Conservation (phyloP, 1,139 yeast species). For the Tardiomyces depauwii region DNA sequence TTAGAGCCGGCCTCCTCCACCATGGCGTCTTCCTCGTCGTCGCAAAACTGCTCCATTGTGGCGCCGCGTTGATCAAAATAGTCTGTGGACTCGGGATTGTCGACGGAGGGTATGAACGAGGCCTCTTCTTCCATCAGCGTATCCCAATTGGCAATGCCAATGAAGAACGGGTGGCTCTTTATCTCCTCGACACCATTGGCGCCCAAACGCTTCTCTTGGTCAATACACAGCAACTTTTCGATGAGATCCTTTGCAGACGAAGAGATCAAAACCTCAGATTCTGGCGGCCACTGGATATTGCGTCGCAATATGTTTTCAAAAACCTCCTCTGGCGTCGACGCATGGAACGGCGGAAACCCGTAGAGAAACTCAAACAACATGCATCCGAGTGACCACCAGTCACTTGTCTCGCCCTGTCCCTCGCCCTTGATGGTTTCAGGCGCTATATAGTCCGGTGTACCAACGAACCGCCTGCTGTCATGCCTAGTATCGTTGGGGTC, state of each 20-base stretch:
- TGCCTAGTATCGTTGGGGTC: slow-evolving; percentile 14
- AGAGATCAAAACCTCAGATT: slow-evolving; percentile 41
- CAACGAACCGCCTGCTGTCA: slow-evolving; percentile 45
- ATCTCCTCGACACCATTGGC: slow-evolving; percentile 70
- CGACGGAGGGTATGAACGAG: slow-evolving; percentile 69
- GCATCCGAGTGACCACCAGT: slow-evolving; percentile 99
- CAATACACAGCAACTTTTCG: slow-evolving; percentile 43
- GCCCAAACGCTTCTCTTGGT: slow-evolving; percentile 64
- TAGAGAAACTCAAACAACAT: slow-evolving; percentile 83
- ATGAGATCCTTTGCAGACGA: slow-evolving; percentile 69
- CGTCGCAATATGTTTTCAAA: slow-evolving; percentile 70
- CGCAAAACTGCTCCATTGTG: slow-evolving; percentile 32
- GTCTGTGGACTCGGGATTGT: slow-evolving; percentile 81
- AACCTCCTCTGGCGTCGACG: slow-evolving; percentile 65
- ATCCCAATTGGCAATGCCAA: slow-evolving; percentile 57
- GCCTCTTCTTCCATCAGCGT: slow-evolving; percentile 64
- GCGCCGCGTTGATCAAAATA: slow-evolving; percentile 94
- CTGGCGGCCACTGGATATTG: slow-evolving; percentile 74
- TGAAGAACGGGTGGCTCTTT: slow-evolving; percentile 64
- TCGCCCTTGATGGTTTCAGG: slow-evolving; percentile 89
- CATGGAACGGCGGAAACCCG: slow-evolving; percentile 95
- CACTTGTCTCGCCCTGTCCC: slow-evolving; percentile 79
- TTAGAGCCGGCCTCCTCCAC: background rate
- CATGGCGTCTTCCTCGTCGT: background rate
- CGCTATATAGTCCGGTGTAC: slow-evolving; percentile 95